These are phyloP conservation scores for Whalleya microplaca DNA, from an alignment of 2,329 filamentous ascomycete species.

Conservation along the genomic window DNA sequence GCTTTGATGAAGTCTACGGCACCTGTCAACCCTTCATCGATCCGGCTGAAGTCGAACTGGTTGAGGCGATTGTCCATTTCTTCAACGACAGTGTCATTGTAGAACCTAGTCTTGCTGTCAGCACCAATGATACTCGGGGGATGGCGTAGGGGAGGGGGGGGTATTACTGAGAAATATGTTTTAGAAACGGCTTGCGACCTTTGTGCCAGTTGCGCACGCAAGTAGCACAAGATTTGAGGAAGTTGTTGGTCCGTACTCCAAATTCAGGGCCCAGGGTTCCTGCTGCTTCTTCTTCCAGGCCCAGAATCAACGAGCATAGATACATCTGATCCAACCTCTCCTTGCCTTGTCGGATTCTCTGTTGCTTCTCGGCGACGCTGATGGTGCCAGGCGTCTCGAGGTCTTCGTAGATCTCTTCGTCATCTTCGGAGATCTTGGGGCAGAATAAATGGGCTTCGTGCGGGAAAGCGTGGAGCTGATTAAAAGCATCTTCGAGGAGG, in stretches of 20 bases:
- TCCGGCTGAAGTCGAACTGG: constrained; percentile 63
- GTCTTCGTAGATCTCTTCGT: constrained; percentile 67
- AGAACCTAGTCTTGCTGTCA: constrained; percentile 24
- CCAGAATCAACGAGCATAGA: constrained; percentile 70
- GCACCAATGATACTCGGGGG: not conserved
- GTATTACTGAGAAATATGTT: constrained; percentile 63
- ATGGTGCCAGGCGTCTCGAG: constrained; percentile 50
- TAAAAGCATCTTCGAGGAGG: constrained; percentile 32
- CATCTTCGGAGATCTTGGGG: constrained; percentile 65
- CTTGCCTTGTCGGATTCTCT: constrained; percentile 58
- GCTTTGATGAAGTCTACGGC: constrained; percentile 57
- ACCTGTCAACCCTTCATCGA: constrained; percentile 61
- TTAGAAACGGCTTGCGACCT: constrained; percentile 64
- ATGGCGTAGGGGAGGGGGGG: not conserved
- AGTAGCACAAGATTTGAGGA: constrained; percentile 66
- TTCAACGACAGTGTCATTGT: constrained; percentile 53
- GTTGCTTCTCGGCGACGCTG: constrained; percentile 53
- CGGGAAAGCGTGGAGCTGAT: constrained; percentile 27
- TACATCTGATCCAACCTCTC: constrained; percentile 65
- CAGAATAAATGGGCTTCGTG: constrained; percentile 64
- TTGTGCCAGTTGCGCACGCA: constrained; percentile 78
- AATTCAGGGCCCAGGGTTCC: constrained; percentile 65
- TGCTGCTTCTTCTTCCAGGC: constrained; percentile 64
- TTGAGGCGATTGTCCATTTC: constrained; percentile 62
- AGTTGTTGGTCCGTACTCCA: constrained; percentile 57